Conservation (phyloP, 192 early-diverging fungal species). For the Lobosporangium transversale region DNA sequence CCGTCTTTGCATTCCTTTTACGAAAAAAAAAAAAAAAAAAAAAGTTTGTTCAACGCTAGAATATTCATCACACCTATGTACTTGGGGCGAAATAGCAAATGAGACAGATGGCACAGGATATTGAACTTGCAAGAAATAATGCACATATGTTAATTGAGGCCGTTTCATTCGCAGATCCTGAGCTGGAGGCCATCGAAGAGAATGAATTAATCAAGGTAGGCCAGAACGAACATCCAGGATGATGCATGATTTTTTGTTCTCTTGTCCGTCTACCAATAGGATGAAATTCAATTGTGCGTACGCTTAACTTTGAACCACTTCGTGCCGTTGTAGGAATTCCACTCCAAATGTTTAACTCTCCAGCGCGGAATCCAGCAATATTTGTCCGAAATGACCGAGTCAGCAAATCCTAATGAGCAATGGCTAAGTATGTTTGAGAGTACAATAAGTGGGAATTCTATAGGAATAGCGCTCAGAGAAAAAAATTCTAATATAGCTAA, state of each 20-base stretch:
- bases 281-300: too few relatives aligned
- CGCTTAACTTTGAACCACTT: too few relatives aligned
- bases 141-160: constrained; percentile 64
- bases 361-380: constrained; percentile 56
- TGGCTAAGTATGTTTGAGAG: constrained; percentile 55
- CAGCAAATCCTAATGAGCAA: constrained; percentile 45
- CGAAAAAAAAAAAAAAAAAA: too few relatives aligned
- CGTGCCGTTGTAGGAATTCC: constrained; percentile 61
- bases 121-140: constrained; percentile 64
- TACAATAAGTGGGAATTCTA: too few relatives aligned
- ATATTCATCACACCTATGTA: too few relatives aligned
- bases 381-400: constrained; percentile 54
- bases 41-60: too few relatives aligned
- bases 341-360: constrained; percentile 57
- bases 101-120: constrained; percentile 57
- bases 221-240: neutral
- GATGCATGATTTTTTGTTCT: neutral
- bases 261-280: too few relatives aligned
- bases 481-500: too few relatives aligned
- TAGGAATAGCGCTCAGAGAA: too few relatives aligned
- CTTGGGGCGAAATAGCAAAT: too few relatives aligned
- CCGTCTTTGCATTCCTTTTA: too few relatives aligned
- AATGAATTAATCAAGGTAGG: constrained; percentile 65
- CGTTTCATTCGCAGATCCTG: constrained; percentile 64
- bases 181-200: constrained; percentile 63